Conservation (phyloP, 2,329 filamentous ascomycete species). For the Exophiala oligosperma region DNA sequence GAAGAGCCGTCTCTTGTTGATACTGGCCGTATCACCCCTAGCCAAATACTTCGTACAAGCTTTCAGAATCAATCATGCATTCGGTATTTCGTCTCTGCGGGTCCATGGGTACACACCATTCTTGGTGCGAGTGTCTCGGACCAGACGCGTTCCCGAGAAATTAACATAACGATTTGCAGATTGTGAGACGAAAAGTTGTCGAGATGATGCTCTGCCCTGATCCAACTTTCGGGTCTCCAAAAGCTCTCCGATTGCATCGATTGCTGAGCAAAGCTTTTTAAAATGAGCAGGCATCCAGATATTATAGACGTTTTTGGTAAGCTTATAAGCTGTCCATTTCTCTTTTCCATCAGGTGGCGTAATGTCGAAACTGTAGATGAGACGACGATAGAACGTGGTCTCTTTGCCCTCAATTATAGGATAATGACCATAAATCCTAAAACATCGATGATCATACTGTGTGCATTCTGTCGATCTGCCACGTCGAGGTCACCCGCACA, state of each 20-base stretch:
- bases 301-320: constrained; percentile 40
- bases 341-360: constrained; percentile 16
- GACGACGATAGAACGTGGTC: constrained; percentile 33
- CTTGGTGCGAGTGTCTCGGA: too few relatives aligned
- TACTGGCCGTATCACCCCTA: not conserved
- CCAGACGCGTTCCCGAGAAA: too few relatives aligned
- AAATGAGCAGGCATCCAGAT: constrained; percentile 39
- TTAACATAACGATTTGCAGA: too few relatives aligned
- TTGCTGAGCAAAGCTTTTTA: constrained; percentile 38
- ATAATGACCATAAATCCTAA: constrained; percentile 46
- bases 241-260: constrained; percentile 25
- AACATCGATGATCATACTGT: constrained; percentile 35
- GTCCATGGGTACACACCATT: too few relatives aligned
- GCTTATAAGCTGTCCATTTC: constrained; percentile 40
- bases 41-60: too few relatives aligned
- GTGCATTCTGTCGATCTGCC: constrained; percentile 33
- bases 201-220: too few relatives aligned
- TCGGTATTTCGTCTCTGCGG: too few relatives aligned
- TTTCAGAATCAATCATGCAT: too few relatives aligned
- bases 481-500: constrained; percentile 39
- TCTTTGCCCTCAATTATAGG: constrained; percentile 34
- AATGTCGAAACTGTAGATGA: too few relatives aligned
- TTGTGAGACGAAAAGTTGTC: too few relatives aligned
- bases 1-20: too few relatives aligned
- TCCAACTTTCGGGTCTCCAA: too few relatives aligned